These are phyloP conservation scores for Lenzites betulinus DNA, from an alignment of 768 basidiomycete species.

Conservation along the genomic window DNA sequence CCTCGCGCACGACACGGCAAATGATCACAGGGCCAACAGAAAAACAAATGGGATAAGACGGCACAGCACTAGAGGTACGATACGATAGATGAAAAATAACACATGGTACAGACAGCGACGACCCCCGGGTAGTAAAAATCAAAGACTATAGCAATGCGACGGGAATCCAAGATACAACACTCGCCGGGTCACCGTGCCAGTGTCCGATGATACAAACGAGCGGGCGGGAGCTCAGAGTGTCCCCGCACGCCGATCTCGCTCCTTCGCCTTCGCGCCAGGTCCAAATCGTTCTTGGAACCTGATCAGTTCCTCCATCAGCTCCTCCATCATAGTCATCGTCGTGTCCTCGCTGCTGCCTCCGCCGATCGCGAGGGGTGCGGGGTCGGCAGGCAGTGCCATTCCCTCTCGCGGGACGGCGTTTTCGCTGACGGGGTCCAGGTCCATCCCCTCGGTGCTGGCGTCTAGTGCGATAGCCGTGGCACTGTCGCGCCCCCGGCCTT, in stretches of 20 bases:
- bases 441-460: constrained; percentile 31
- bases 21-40: neutral
- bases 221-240: constrained; percentile 27
- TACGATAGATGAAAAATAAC: constrained; percentile 25
- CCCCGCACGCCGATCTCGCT: constrained; percentile 36
- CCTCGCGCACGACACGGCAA: neutral
- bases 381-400: neutral
- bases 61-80: constrained; percentile 16
- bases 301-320: constrained; percentile 87
- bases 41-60: neutral
- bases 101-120: constrained; percentile 18
- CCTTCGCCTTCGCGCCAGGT: constrained; percentile 47
- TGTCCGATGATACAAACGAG: constrained; percentile 1
- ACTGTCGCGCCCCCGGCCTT: constrained; percentile 17
- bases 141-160: constrained; percentile 19
- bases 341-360: constrained; percentile 20
- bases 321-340: constrained; percentile 88
- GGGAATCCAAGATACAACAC: constrained; percentile 21
- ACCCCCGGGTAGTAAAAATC: constrained; percentile 4
- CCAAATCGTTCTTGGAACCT: constrained; percentile 87
- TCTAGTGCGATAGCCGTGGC: neutral
- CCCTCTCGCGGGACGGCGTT: constrained; percentile 26
- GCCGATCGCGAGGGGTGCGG: neutral
- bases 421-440: constrained; percentile 31
- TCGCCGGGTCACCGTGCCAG: constrained; percentile 1